A percentile compares a stretch with the other conserved stretches of the same genome.
phyloP scores from a whole-genome alignment of 2,329 filamentous ascomycete genomes.

The Pseudogymnoascus sp. region DNA sequence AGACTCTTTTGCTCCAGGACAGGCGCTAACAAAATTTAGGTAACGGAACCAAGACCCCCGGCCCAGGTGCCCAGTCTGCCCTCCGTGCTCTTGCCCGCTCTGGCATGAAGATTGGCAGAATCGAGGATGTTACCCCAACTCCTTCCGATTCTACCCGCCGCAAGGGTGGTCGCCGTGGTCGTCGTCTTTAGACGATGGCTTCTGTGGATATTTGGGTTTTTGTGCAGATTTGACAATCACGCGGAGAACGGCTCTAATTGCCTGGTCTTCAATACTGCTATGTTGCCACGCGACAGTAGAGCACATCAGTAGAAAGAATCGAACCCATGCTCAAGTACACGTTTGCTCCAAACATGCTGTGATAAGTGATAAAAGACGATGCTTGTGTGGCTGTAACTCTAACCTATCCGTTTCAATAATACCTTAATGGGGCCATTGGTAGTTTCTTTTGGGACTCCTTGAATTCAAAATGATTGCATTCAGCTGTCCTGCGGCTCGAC shows the following conservation, averaged over 20 bases:
- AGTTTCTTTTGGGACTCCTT: neutral
- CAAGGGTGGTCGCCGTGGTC: conserved; percentile 99
- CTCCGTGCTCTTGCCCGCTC: conserved; percentile 98
- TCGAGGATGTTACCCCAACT: conserved; percentile 98
- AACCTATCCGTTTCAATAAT: too few relatives aligned
- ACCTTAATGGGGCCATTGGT: neutral
- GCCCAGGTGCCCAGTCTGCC: conserved; percentile 96
- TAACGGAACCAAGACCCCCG: conserved; percentile 99
- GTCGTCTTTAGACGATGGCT: conserved; percentile 74
- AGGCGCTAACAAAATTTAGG: conserved; percentile 40
- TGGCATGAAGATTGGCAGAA: conserved; percentile 99
- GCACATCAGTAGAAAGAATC: conserved; percentile 26
- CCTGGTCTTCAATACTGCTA: conserved; percentile 57
- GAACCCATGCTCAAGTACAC: conserved; percentile 6
- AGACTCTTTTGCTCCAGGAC: neutral
- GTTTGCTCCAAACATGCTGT: neutral
- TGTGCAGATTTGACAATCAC: conserved; percentile 63
- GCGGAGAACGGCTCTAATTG: conserved; percentile 62
- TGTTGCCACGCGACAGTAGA: conserved; percentile 41
- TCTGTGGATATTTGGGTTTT: conserved; percentile 34
- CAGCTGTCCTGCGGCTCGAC: neutral
- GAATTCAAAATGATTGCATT: neutral
- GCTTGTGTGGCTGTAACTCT: neutral
- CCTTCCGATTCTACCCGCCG: conserved; percentile 98
- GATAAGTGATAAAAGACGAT: neutral